Evolutionary conservation across 495 filamentous ascomycete genomes (phyloP).

Genomic region (Podospora sp.): DNA sequence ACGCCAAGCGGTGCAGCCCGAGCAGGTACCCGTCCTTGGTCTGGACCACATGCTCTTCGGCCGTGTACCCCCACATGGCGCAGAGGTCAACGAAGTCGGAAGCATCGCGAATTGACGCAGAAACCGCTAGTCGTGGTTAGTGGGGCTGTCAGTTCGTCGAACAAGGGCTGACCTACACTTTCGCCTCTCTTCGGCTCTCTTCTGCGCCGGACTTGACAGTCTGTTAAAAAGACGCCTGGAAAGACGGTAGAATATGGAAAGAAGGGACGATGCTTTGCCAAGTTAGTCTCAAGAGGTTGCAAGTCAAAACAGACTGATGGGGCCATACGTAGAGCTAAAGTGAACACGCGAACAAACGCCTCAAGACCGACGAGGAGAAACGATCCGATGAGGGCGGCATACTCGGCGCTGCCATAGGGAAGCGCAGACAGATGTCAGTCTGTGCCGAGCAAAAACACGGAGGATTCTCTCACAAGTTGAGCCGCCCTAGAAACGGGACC

Average conservation of each 20-base stretch:
- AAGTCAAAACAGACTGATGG: background rate
- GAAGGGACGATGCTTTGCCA: conserved; percentile 68
- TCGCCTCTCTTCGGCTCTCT: conserved; percentile 60
- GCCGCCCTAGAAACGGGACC: conserved; percentile 80
- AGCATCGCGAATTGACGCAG: conserved; percentile 62
- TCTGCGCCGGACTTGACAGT: conserved; percentile 69
- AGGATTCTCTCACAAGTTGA: conserved; percentile 62
- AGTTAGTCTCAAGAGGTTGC: conserved; percentile 31
- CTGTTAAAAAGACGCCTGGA: conserved; percentile 83
- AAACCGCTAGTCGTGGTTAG: conserved; percentile 47
- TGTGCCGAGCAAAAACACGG: background rate
- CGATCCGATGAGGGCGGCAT: conserved; percentile 80
- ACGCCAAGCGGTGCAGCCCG: conserved; percentile 84
- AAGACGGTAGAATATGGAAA: conserved; percentile 78
- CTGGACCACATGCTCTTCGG: conserved; percentile 95
- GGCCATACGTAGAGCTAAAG: conserved; percentile 79
- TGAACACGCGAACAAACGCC: conserved; percentile 80
- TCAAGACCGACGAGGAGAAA: conserved; percentile 81
- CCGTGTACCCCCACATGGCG: conserved; percentile 81
- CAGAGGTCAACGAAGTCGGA: conserved; percentile 93
- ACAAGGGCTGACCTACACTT: conserved; percentile 44
- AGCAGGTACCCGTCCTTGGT: conserved; percentile 93
- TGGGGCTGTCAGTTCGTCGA: background rate
- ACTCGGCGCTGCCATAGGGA: conserved; percentile 64
- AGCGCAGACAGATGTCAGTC: background rate